Evolutionary conservation across 495 filamentous ascomycete genomes (phyloP), one percentile per base, ranked within the genome.

Genomic region (Penicillium daleae): DNA sequence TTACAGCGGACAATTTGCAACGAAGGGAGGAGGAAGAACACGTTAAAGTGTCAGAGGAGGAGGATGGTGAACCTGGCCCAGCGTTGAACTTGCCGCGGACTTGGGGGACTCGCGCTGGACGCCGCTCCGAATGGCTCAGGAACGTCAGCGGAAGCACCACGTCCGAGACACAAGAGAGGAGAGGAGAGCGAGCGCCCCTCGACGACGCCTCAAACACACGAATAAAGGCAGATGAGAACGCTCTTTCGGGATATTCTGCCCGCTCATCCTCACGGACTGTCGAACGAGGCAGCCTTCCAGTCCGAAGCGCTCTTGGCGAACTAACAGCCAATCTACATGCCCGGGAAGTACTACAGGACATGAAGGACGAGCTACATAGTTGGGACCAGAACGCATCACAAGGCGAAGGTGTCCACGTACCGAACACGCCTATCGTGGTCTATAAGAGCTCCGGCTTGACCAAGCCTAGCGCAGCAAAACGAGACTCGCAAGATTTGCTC

Each of bases 401-500:
- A 24, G 70, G 64, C 48, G 78, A 75, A 17, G 78, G 76, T 19
- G 71, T 77, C 44, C 67, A 66, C 26, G 80, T 82, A 6, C 78
- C 77, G 2, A 79, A 87, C 61, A 85, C 84, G 0, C 85, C 88
- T 2, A 74, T 86, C 53, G 74, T 80, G 10, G 71, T 86, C 40
- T 87, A 80, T 63, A 84, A 72, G 57, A 77, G 65, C 22, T 71
- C 76, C 6, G 70, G 63, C 31, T 76, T 74, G 53, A 74, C 32
- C 52, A 72, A 68, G 56, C 70, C 72, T 52, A 75, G 61, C 29
- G 70, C 80, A 10, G 62, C 68, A 19, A 78, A 77, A 57, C 80
- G 84, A 53, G 89, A 91, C 65, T 90, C 90, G 0, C 83, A 84
- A 33, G 86, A 89, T 57, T 71, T 92, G 33, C 79, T 92, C 60